phyloP scores from a whole-genome alignment of 805 yeast species.

The Metschnikowia similis region DNA sequence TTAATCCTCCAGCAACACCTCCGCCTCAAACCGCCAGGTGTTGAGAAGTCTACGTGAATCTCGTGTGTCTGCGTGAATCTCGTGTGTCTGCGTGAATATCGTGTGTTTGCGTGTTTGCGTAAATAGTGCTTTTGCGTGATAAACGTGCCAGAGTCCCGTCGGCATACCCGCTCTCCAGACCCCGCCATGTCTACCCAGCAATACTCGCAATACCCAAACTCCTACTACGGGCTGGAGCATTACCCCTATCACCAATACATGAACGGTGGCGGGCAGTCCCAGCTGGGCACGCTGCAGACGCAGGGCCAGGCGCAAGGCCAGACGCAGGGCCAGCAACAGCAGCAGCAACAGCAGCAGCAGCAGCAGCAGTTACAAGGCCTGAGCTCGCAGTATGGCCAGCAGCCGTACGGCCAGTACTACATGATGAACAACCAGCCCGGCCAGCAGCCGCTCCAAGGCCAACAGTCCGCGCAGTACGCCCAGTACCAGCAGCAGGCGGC shows the following conservation, averaged over 20 bases:
- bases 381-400: slow-evolving; percentile 15
- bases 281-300: slow-evolving; percentile 11
- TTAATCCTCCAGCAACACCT: no score
- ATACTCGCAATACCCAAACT: slow-evolving; percentile 17
- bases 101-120: no score
- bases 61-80: no score
- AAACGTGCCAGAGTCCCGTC: no score
- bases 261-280: slow-evolving; percentile 15
- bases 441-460: slow-evolving; percentile 14
- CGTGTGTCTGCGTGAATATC: no score
- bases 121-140: no score
- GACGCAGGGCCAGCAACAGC: slow-evolving; percentile 4
- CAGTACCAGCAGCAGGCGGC: slow-evolving; percentile 12
- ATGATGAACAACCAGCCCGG: slow-evolving; percentile 16
- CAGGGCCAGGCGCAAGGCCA: slow-evolving; percentile 10
- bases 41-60: no score
- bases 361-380: slow-evolving; percentile 14
- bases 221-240: slow-evolving; percentile 21
- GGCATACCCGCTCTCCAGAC: no score
- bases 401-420: slow-evolving; percentile 18
- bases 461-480: slow-evolving; percentile 9
- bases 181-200: slow-evolving; percentile 19
- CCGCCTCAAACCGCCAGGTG: neutral
- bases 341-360: slow-evolving; percentile 5
- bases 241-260: slow-evolving; percentile 20